phyloP scores from a whole-genome alignment of 208 protist species.

The Herpetomonas samuelpessoai region DNA sequence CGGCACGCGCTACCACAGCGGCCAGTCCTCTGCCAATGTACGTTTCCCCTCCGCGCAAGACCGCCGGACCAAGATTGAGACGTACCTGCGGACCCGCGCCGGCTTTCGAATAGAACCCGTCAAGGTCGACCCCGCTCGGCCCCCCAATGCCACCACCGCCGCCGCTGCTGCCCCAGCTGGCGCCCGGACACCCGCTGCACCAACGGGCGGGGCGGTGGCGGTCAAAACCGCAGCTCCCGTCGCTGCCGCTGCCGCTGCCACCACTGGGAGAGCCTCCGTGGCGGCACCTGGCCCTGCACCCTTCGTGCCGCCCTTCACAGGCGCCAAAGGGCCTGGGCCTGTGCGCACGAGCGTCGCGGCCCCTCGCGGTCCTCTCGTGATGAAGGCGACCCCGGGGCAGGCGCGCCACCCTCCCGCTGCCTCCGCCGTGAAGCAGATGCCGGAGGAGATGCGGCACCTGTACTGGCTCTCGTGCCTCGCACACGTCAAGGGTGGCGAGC shows the following conservation, averaged over 20 bases:
- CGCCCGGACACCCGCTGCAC: too few relatives aligned
- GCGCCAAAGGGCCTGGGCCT: too few relatives aligned
- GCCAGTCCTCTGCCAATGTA: conserved; percentile 63
- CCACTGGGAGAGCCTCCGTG: too few relatives aligned
- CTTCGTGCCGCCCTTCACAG: too few relatives aligned
- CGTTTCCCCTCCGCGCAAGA: conserved; percentile 79
- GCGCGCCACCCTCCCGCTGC: conserved; percentile 18
- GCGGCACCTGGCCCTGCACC: too few relatives aligned
- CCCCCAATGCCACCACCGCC: conserved; percentile 6
- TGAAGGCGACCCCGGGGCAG: conserved; percentile 5
- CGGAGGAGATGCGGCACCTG: conserved; percentile 63
- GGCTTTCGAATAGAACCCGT: conserved; percentile 58
- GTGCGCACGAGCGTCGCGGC: too few relatives aligned
- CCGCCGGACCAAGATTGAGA: conserved; percentile 72
- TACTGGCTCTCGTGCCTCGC: conserved; percentile 66
- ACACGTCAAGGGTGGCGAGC: conserved; percentile 55
- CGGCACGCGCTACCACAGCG: conserved; percentile 76
- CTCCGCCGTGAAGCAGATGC: conserved; percentile 44
- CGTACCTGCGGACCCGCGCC: conserved; percentile 53
- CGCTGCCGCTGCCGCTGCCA: too few relatives aligned
- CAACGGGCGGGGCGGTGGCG: too few relatives aligned
- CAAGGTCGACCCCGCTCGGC: conserved; percentile 25
- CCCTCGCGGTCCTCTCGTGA: conserved; percentile 11
- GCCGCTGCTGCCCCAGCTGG: too few relatives aligned
- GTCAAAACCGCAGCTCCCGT: too few relatives aligned